Percentiles rank a stretch among this genome's conserved stretches.
Conservation (phyloP, 208 protist species). For the Acanthamoeba culbertsoni region DNA sequence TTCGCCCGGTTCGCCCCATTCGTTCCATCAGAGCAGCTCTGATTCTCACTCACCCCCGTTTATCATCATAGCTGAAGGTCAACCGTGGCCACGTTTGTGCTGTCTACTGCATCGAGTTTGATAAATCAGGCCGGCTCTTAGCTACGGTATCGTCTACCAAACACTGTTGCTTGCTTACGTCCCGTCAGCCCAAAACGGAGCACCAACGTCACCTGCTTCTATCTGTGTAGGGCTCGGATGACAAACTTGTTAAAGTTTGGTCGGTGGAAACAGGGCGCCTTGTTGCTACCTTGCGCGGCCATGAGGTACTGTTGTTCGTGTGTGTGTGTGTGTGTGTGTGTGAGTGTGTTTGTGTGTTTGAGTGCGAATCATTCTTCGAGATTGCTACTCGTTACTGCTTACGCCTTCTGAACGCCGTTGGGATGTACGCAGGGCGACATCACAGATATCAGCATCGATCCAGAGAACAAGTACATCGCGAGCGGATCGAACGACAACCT, state of each 20-base stretch:
- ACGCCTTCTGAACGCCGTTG: too few species aligned
- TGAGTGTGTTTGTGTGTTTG: too few species aligned
- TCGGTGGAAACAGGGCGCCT: constrained; percentile 25
- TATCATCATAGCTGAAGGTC: not conserved
- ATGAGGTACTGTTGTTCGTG: constrained; percentile 51
- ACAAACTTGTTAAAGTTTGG: constrained; percentile 58
- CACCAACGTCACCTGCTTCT: not conserved
- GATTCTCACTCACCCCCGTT: not conserved
- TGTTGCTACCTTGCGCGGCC: constrained; percentile 7
- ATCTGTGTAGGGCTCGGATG: constrained; percentile 14
- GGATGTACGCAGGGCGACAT: constrained; percentile 11
- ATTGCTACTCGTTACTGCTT: too few species aligned
- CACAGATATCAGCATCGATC: constrained; percentile 59
- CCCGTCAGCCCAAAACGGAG: not conserved
- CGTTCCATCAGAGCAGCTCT: not conserved
- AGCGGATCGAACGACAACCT: constrained; percentile 55
- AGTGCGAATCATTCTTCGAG: too few species aligned
- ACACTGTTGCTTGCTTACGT: not conserved
- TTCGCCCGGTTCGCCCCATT: not conserved
- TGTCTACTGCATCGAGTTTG: constrained; percentile 61
- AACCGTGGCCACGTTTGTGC: constrained; percentile 41
- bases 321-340: too few species aligned
- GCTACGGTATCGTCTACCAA: not conserved
- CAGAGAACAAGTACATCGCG: constrained; percentile 57
- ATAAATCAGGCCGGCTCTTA: constrained; percentile 3